Percentiles rank a stretch among this genome's conserved stretches.
Evolutionary conservation across 768 basidiomycete species (phyloP).

Genomic region (Leccinum aurantiacum): DNA sequence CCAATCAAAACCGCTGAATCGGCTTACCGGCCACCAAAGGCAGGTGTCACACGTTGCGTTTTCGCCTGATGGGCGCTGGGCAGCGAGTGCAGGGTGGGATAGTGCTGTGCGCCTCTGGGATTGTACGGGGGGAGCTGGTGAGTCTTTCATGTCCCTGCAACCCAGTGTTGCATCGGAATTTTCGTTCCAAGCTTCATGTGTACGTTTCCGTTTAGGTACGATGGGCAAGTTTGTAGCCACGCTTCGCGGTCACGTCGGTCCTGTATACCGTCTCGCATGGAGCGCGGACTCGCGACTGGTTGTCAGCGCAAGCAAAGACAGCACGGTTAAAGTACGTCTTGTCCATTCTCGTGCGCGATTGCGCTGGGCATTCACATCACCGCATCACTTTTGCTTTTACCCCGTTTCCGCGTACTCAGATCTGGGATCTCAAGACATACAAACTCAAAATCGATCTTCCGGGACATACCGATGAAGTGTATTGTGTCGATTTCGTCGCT

Average conservation of each 20-base stretch:
- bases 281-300: slow-evolving; percentile 90
- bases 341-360: no score
- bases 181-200: background rate
- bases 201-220: background rate
- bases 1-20: slow-evolving; percentile 67
- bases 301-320: slow-evolving; percentile 94
- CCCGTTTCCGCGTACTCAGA: slow-evolving; percentile 35
- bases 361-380: background rate
- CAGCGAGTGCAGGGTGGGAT: slow-evolving; percentile 91
- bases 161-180: background rate
- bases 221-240: slow-evolving; percentile 89
- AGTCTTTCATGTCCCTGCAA: slow-evolving; percentile 11
- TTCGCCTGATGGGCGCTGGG: slow-evolving; percentile 90
- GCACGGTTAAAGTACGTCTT: slow-evolving; percentile 81
- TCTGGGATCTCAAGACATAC: slow-evolving; percentile 96
- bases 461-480: slow-evolving; percentile 96
- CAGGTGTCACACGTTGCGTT: slow-evolving; percentile 95
- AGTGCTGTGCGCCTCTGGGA: slow-evolving; percentile 89
- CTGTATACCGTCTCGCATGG: slow-evolving; percentile 95
- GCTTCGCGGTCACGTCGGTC: slow-evolving; percentile 88
- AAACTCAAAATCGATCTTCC: slow-evolving; percentile 94
- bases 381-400: no score
- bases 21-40: slow-evolving; percentile 94
- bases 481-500: slow-evolving; percentile 98
- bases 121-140: slow-evolving; percentile 43